Evolutionary conservation across 2,329 filamentous ascomycete genomes (phyloP), one percentile per base, ranked within the genome.

Genomic region (Phialophora chinensis): DNA sequence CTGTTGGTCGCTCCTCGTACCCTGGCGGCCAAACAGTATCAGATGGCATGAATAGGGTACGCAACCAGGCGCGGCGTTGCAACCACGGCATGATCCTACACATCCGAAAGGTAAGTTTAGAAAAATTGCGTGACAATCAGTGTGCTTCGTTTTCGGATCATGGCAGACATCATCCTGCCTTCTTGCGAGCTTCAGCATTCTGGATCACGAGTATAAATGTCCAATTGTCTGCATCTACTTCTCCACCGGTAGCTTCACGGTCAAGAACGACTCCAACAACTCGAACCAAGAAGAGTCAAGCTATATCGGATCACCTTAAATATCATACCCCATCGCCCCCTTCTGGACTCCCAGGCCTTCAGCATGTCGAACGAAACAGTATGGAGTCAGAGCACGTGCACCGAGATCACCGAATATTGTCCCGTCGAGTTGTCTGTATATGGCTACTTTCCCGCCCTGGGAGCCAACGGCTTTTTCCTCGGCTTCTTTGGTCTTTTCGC

Each of bases 401-500:
- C 64, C 0, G 68, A 79, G 10, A 76, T 78, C 56, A 75, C 74
- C 47, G 71, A 72, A 1, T 17, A 62, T 8, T 85, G 84, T 63
- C 77, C 82, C 0, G 77, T 85, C 20, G 74, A 81, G 60, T 77
- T 76, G 1, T 84, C 82, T 1, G 79, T 81, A n/a, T 85, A 86
- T 69, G 81, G 83, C 33, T 88, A 88, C 74, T 78, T 82, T 33
- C 86, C 86, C 0, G 80, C 76, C 44, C 74, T 85, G 0, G 78
- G 77, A 3, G 84, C 81, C n/a, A 87, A 86, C 71, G 76, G 80
- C 55, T 81, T 86, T 75, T 86, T 86, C 73, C 71, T 81, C 0
- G 79, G 79, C 31, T 80, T 86, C 72, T 87, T 86, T 73, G 83
- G 75, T 44, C 25, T 85, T 2, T 77, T 82, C 54, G 77, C 83